Conservation (phyloP, 495 filamentous ascomycete species). For the Hyaloscypha finlandica region DNA sequence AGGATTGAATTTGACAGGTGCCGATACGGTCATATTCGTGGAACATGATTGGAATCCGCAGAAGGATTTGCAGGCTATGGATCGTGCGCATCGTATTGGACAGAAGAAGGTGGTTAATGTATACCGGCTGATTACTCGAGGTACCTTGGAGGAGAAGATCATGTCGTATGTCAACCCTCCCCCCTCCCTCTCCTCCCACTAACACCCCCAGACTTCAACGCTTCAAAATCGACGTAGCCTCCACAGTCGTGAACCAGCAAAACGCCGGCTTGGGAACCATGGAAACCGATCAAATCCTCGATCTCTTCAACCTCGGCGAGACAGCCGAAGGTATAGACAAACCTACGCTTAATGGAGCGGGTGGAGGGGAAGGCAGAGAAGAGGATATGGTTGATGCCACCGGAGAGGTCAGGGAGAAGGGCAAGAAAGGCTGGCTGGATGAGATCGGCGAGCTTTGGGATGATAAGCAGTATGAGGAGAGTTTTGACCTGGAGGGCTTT, state of each 20-base stretch:
- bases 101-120: slow-evolving; percentile 99
- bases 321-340: slow-evolving; percentile 67
- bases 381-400: slow-evolving; percentile 94
- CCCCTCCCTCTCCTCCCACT: background rate
- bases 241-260: slow-evolving; percentile 98
- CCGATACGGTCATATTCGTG: slow-evolving; percentile 98
- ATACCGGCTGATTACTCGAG: slow-evolving; percentile 93
- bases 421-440: slow-evolving; percentile 91
- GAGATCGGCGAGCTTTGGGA: slow-evolving; percentile 97
- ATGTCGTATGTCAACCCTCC: slow-evolving; percentile 62
- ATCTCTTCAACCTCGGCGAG: slow-evolving; percentile 92
- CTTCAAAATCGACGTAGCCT: slow-evolving; percentile 99
- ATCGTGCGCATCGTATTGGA: slow-evolving; percentile 95
- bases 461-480: slow-evolving; percentile 93
- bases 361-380: slow-evolving; percentile 48
- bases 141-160: slow-evolving; percentile 98
- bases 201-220: slow-evolving; percentile 75
- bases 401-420: slow-evolving; percentile 89
- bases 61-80: slow-evolving; percentile 98
- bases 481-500: slow-evolving; percentile 92
- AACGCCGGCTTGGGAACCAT: slow-evolving; percentile 89
- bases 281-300: slow-evolving; percentile 97
- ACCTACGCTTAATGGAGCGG: slow-evolving; percentile 49
- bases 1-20: slow-evolving; percentile 92
- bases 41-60: slow-evolving; percentile 99